phyloP scores from a whole-genome alignment of 495 filamentous ascomycete species.

The Penicillium parvum region DNA sequence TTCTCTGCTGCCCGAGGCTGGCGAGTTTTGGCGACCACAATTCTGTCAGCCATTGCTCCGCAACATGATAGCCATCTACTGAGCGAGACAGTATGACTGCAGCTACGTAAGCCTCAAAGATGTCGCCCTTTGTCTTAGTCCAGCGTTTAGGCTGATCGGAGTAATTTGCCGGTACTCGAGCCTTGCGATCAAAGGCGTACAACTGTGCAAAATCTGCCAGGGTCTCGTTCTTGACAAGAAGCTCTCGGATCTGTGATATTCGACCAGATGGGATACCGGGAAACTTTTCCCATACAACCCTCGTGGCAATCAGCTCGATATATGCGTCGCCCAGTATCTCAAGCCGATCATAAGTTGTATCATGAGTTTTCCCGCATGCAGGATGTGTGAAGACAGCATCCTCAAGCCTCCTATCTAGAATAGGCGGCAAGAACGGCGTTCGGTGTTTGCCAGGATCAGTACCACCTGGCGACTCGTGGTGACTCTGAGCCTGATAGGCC shows the following conservation, averaged over 20 bases:
- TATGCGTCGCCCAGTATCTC: constrained; percentile 77
- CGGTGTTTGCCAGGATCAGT: background rate
- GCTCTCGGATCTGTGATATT: constrained; percentile 62
- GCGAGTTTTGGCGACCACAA: constrained; percentile 58
- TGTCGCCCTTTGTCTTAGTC: constrained; percentile 71
- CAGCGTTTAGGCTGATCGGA: constrained; percentile 43
- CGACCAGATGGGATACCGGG: constrained; percentile 53
- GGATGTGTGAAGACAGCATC: constrained; percentile 65
- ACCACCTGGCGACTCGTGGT: too few relatives aligned
- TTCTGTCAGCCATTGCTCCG: constrained; percentile 61
- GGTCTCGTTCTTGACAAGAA: constrained; percentile 72
- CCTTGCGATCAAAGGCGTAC: constrained; percentile 64
- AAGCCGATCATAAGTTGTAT: constrained; percentile 58
- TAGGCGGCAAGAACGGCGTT: constrained; percentile 52
- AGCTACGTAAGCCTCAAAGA: constrained; percentile 86
- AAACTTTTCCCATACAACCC: constrained; percentile 61
- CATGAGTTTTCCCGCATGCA: constrained; percentile 34
- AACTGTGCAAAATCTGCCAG: constrained; percentile 57
- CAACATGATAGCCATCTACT: constrained; percentile 52
- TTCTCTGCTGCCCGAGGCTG: constrained; percentile 35
- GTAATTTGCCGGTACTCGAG: constrained; percentile 46
- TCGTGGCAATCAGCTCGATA: constrained; percentile 63
- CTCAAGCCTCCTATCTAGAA: constrained; percentile 53
- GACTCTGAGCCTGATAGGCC: too few relatives aligned
- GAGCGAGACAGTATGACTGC: constrained; percentile 65